Conservation (phyloP, 2,329 filamentous ascomycete genomes). For the Aureobasidium sp. region DNA sequence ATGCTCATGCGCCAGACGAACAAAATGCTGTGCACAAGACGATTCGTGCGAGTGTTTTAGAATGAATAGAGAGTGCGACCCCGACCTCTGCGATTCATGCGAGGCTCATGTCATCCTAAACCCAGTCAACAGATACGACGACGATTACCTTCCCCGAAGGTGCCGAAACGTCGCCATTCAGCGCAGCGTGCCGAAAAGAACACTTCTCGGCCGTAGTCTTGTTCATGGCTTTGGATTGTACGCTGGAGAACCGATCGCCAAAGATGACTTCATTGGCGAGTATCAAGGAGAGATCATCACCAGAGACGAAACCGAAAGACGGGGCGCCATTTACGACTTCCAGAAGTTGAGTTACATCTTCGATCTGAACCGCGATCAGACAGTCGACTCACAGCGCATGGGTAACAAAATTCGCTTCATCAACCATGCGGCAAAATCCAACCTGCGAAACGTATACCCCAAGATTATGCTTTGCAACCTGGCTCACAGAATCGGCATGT, state of each 20-base stretch:
- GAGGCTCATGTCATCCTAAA: constrained; percentile 61
- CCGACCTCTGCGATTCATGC: constrained; percentile 62
- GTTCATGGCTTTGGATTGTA: constrained; percentile 71
- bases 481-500: constrained; percentile 65
- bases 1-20: constrained; percentile 36
- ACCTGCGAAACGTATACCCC: constrained; percentile 52
- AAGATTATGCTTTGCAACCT: constrained; percentile 65
- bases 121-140: constrained; percentile 55
- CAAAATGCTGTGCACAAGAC: constrained; percentile 30
- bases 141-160: constrained; percentile 45
- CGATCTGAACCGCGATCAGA: constrained; percentile 41
- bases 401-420: constrained; percentile 79
- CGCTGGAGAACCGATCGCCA: constrained; percentile 55
- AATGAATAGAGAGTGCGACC: constrained; percentile 72
- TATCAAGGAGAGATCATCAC: constrained; percentile 72
- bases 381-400: constrained; percentile 63
- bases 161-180: constrained; percentile 70
- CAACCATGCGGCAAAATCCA: constrained; percentile 54
- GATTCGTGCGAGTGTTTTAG: constrained; percentile 57
- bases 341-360: constrained; percentile 57
- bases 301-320: constrained; percentile 58
- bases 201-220: constrained; percentile 61
- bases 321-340: constrained; percentile 55
- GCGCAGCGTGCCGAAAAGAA: constrained; percentile 54
- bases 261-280: constrained; percentile 69